Evolutionary conservation across 345 rosid genomes (phyloP).

Genomic region (Eucalyptus shirleyi): DNA sequence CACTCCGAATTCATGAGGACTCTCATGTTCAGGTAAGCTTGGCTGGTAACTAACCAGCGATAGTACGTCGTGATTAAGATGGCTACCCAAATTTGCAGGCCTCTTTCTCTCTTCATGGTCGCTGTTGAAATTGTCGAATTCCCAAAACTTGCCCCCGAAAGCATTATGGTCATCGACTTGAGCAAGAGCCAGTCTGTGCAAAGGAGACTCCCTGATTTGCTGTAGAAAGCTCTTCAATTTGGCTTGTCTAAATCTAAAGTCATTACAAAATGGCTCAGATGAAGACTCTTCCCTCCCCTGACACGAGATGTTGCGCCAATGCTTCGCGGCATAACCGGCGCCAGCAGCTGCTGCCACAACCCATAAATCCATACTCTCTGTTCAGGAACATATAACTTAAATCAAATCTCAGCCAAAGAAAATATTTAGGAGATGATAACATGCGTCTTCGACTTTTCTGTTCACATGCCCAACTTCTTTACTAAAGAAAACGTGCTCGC

Average conservation of each 20-base stretch:
- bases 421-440: conserved; percentile 21
- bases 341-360: conserved; percentile 32
- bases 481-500: not conserved
- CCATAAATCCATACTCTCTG: conserved; percentile 22
- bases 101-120: not conserved
- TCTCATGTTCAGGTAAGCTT: not conserved
- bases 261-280: not conserved
- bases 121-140: not conserved
- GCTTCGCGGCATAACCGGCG: conserved; percentile 13
- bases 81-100: not conserved
- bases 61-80: not conserved
- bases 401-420: conserved; percentile 25
- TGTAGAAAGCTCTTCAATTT: conserved; percentile 1
- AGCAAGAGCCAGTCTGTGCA: conserved; percentile 1
- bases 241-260: not conserved
- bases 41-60: not conserved
- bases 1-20: not conserved
- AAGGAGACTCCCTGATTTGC: conserved; percentile 7
- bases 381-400: not conserved
- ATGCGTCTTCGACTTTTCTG: not conserved
- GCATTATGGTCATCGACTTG: not conserved
- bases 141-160: not conserved
- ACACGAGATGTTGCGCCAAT: conserved; percentile 1
- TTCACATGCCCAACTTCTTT: not conserved
- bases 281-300: not conserved